phyloP scores from a whole-genome alignment of 2,329 filamentous ascomycete genomes.

The Ophiocordyceps polyrhachis-furcata region DNA sequence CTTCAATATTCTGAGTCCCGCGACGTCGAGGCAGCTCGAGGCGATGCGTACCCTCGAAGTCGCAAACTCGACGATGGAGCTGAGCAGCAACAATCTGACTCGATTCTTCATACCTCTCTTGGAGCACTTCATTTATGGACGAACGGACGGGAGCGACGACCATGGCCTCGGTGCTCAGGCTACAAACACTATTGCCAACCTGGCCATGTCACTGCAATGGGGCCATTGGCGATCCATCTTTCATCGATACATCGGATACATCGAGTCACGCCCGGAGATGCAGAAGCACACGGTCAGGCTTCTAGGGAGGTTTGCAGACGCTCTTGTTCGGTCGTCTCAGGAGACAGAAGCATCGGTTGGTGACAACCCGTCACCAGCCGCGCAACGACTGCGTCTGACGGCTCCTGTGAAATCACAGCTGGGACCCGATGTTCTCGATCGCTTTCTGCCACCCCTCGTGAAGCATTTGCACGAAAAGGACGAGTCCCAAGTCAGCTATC shows the following conservation, averaged over 20 bases:
- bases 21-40: conserved; percentile 67
- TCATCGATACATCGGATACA: conserved; percentile 64
- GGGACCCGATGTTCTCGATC: conserved; percentile 49
- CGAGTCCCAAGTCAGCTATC: conserved; percentile 80
- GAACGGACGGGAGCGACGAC: conserved; percentile 53
- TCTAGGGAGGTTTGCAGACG: conserved; percentile 64
- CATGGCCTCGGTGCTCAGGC: conserved; percentile 77
- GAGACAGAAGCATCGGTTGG: conserved; percentile 24
- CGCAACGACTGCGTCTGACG: conserved; percentile 37
- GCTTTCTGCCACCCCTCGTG: conserved; percentile 63
- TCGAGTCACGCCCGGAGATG: conserved; percentile 61
- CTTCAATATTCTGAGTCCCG: conserved; percentile 78
- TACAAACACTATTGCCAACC: conserved; percentile 55
- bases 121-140: conserved; percentile 85
- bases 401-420: conserved; percentile 51
- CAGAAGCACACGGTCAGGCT: conserved; percentile 77
- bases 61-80: conserved; percentile 41
- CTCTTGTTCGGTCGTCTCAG: conserved; percentile 40
- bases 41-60: conserved; percentile 60
- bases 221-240: conserved; percentile 74
- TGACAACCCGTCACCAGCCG: conserved; percentile 13
- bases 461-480: conserved; percentile 86
- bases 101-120: conserved; percentile 81
- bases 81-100: conserved; percentile 62
- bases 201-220: conserved; percentile 72